These are phyloP conservation scores for Pichia sp. DNA, from an alignment of 1,139 yeast species.

Conservation along the genomic window DNA sequence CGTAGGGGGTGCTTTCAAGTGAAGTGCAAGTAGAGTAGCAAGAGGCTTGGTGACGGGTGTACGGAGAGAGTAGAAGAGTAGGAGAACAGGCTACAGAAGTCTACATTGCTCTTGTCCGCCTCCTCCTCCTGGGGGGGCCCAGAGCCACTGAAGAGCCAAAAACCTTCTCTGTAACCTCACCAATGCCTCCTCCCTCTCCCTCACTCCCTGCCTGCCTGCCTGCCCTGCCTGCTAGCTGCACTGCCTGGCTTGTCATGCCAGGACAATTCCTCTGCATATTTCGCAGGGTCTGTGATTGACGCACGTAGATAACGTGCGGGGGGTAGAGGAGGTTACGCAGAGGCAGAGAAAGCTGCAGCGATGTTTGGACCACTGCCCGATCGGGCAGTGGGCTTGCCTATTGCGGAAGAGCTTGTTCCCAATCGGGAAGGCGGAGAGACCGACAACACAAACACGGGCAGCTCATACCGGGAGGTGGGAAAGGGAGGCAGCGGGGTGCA, in stretches of 20 bases:
- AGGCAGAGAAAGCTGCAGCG: neutral
- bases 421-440: neutral
- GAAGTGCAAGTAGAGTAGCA: neutral
- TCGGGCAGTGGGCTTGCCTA: neutral
- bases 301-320: neutral
- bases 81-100: neutral
- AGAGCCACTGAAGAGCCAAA: neutral
- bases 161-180: neutral
- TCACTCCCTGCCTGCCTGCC: neutral
- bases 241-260: neutral
- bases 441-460: neutral
- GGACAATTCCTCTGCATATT: neutral
- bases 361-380: neutral
- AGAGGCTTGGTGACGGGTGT: neutral
- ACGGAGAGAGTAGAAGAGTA: neutral
- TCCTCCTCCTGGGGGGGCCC: neutral
- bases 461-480: no score
- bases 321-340: neutral
- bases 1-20: neutral
- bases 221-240: neutral
- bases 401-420: neutral
- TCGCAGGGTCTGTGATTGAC: neutral
- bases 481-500: no score
- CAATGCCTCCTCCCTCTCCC: neutral
- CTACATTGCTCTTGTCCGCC: neutral